Base-by-base conservation (phyloP, 306 rosid genomes). In the Gastrolobium villosum region DNA sequence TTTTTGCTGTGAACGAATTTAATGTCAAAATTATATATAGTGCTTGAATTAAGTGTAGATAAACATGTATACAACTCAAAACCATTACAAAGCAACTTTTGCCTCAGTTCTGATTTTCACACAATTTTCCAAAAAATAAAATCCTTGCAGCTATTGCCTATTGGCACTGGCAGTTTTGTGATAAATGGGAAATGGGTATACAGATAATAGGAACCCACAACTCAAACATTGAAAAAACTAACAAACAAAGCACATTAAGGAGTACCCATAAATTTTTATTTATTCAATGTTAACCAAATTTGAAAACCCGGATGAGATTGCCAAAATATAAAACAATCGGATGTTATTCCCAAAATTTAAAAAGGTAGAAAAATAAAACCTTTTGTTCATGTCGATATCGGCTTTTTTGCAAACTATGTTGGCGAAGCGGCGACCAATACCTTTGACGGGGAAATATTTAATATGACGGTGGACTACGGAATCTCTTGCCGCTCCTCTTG, bases 351-450 rank as follows among this genome's bases (percentile, higher is more conserved):
- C n/a, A n/a, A n/a, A n/a, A n/a, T n/a, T n/a, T n/a, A n/a, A 57
- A 56, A 14, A 60, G 48, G 34, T 41, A 43, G 0, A 5, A 54
- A 20, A 31, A 31, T 0, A 2, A 10, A 30, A 89, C 92, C 90
- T 74, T 77, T 89, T 86, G 86, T 80, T 89, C 92, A 86, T 89
- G 77, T 86, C 92, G 50, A 86, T 81, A 3, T 89, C 90, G 36
- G 92, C 92, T 76, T 88, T 88, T 87, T 88, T 88, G 88, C 92
- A 88, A 81, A 68, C 84, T 60, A 88, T 79, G 84, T 88, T 86
- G 52, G 92, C 88, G 10, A 88, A 80, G 34, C 90, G 90, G 70
- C 90, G 85, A 46, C 92, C 92, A 11, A 88, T 88, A 86, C 92
- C 92, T 70, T 88, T 88, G 83, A n/a, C n/a, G n/a, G n/a, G n/a